Evolutionary conservation across 257 asterid species (phyloP), one percentile per base, ranked within the genome.

Genomic region (Vinca minor): DNA sequence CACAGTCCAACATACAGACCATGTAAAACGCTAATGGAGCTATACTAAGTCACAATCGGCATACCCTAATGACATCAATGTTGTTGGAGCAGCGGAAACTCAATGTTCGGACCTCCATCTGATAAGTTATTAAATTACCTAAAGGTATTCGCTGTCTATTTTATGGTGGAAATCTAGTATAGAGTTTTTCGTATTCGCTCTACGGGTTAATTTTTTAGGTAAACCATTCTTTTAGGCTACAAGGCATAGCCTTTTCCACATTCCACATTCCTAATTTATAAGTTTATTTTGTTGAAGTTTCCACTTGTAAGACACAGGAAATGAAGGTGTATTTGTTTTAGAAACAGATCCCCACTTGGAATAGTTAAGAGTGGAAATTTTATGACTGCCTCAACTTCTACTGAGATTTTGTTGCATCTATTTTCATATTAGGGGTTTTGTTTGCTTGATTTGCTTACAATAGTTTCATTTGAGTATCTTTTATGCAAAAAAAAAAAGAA

Each of bases 1-100:
- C n/a, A n/a, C n/a, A n/a, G n/a, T n/a, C n/a, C n/a, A 62, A 70
- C 63, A 47, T 72, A 56, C 69, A 70, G 68, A 56, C 64, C 21
- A 70, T 63, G 66, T 66, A 41, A 71, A 53, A 39, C 28, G 60
- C 39, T 5, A 54, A 54, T 52, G 39, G 21, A 3, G 29, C 0
- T 21, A 54, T 18, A 0, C 10, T 5, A 8, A 5, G n/a, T 31
- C 39, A 31, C 62, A 14, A 7, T 14, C 42, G 5, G 25, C 25
- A 29, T 15, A 15, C 41, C 26, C 31, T 17, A 56, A 17, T n/a
- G 3, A 55, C 4, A 23, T 54, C n/a, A n/a, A n/a, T 28, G 41
- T 11, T 8, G 25, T 55, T 32, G 20, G n/a, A n/a, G n/a, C n/a
- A n/a, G n/a, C n/a, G n/a, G n/a, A n/a, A n/a, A n/a, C n/a, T n/a